Base-by-base conservation (phyloP, 2,329 filamentous ascomycete genomes). In the Colletotrichum sp. region DNA sequence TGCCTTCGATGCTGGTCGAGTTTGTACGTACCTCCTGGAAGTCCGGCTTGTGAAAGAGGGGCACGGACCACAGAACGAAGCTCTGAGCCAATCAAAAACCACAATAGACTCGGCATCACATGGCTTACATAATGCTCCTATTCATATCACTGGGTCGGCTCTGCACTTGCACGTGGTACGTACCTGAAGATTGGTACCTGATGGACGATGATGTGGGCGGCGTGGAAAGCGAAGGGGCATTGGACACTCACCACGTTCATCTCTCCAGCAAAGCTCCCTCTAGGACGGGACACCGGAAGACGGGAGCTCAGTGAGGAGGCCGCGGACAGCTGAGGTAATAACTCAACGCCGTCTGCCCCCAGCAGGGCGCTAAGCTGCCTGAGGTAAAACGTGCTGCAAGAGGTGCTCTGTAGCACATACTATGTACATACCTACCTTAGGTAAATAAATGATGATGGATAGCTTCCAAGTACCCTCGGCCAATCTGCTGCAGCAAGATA, bases 41-140 rank as follows among this genome's bases (percentile, higher is more conserved):
- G 32, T 60, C 59, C 27, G 70, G 71, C 74, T 74, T 76, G 74
- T 73, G 64, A 76, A 59, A 73, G 70, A 66, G 74, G 68, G 64
- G 55, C 72, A 67, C 61, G 16, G 63, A 19, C 61, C 39, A 34
- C 4, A 25, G 8, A 19, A 19, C 8, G 52, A 25, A 67, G 71
- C 59, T 52, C 15, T 64, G 22, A 11, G 16, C 59, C 60, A 76
- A 72, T 76, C 15, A 60, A n/a, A 28, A 15, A 13, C 13, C 25
- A 55, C 7, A n/a, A 9, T 3, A 34, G 34, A 55, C 65, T 32
- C 65, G 52, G 19, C 48, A 36, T 28, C 8, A 27, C 16, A 9
- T 12, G 15, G 39, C 25, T 77, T 77, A 77, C 61, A 64, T 77
- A 76, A 76, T 27, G 12, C 27, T 3, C 1, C 19, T 25, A 36